phyloP scores from a whole-genome alignment of 1,284 basidiomycete genomes.

The Ustilago trichophora region DNA sequence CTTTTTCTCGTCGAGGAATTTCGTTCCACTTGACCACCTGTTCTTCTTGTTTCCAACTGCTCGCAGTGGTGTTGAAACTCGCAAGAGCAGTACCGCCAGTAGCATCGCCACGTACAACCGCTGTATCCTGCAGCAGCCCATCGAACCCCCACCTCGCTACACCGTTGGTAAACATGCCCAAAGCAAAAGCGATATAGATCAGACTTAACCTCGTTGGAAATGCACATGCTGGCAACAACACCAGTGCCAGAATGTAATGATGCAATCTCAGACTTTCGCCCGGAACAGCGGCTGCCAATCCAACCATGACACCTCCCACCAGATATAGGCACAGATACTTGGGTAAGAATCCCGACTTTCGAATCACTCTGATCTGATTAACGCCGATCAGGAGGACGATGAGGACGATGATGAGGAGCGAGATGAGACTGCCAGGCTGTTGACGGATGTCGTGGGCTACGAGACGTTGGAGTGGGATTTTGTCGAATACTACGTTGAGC shows the following conservation, averaged over 20 bases:
- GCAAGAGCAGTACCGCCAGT: conserved; percentile 77
- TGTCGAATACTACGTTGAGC: conserved; percentile 63
- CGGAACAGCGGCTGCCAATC: conserved; percentile 78
- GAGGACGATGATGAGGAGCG: conserved; percentile 77
- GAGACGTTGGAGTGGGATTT: conserved; percentile 70
- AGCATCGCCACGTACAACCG: conserved; percentile 79
- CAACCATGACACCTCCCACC: conserved; percentile 74
- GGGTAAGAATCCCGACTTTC: conserved; percentile 82
- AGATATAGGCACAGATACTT: conserved; percentile 71
- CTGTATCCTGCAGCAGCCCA: conserved; percentile 79
- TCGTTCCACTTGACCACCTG: conserved; percentile 72
- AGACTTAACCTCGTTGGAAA: conserved; percentile 82
- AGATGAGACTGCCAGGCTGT: conserved; percentile 76
- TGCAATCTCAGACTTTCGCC: conserved; percentile 66
- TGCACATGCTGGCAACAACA: conserved; percentile 79
- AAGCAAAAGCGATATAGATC: conserved; percentile 79
- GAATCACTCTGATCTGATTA: conserved; percentile 83
- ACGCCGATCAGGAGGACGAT: conserved; percentile 68
- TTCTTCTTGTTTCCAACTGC: conserved; percentile 4
- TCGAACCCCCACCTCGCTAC: conserved; percentile 70
- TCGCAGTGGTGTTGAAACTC: conserved; percentile 70
- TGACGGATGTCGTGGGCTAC: conserved; percentile 76
- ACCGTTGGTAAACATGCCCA: conserved; percentile 77
- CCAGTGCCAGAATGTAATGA: conserved; percentile 77
- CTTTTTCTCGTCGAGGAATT: conserved; percentile 68